Percentiles rank a stretch among this genome's conserved stretches.
These are phyloP conservation scores for Pueraria montana DNA, from an alignment of 306 rosid species.

Conservation along the genomic window DNA sequence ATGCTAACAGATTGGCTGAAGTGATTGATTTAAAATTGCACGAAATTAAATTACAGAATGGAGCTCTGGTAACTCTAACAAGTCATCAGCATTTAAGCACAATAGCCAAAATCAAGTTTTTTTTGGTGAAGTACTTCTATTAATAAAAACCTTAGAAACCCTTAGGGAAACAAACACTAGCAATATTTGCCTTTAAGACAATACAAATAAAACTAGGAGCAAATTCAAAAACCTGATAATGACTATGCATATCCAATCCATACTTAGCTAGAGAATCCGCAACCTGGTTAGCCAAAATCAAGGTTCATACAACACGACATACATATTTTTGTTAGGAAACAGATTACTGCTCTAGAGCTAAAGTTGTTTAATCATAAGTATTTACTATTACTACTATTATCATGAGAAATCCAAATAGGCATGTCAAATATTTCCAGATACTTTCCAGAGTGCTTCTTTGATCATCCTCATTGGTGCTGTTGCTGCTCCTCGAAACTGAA, in stretches of 20 bases:
- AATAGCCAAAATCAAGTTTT: conserved; percentile 39
- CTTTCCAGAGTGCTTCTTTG: conserved; percentile 73
- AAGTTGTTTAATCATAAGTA: conserved; percentile 24
- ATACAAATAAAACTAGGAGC: too few species aligned
- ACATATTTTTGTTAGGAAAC: conserved; percentile 22
- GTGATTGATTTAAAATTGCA: not conserved
- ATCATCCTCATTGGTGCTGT: conserved; percentile 72
- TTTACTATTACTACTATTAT: not conserved
- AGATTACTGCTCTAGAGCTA: conserved; percentile 35
- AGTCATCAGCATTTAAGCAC: conserved; percentile 33
- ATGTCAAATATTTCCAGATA: conserved; percentile 55
- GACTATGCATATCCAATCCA: too few species aligned
- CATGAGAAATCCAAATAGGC: conserved; percentile 36
- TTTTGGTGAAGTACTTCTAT: too few species aligned
- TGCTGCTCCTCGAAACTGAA: conserved; percentile 82
- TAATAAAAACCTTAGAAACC: too few species aligned
- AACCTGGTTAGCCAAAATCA: conserved; percentile 37
- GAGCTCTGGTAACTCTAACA: not conserved
- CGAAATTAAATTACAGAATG: conserved; percentile 40
- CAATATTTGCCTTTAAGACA: too few species aligned
- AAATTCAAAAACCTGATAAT: too few species aligned
- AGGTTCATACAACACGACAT: conserved; percentile 36
- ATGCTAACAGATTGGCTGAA: not conserved
- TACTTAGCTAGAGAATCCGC: too few species aligned
- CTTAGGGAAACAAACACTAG: too few species aligned